Evolutionary conservation across 2,329 filamentous ascomycete species (phyloP).

Genomic region (Periconia sp.): DNA sequence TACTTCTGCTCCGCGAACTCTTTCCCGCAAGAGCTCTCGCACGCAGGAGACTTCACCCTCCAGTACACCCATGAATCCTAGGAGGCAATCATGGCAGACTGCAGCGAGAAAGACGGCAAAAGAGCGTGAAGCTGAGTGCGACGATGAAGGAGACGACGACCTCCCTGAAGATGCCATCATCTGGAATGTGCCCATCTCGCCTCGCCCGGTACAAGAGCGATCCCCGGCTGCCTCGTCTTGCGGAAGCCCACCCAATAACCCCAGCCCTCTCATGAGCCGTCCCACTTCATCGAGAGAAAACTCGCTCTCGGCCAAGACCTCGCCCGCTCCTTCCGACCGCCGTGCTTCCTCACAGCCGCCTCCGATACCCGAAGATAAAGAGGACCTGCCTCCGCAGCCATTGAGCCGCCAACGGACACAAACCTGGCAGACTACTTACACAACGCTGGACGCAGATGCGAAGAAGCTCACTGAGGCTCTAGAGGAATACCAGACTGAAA

Average conservation of each 20-base stretch:
- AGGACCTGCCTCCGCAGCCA: constrained; percentile 16
- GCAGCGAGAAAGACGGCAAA: constrained; percentile 65
- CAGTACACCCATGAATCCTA: constrained; percentile 29
- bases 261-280: constrained; percentile 18
- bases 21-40: constrained; percentile 37
- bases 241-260: constrained; percentile 32
- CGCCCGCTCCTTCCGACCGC: constrained; percentile 25
- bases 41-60: constrained; percentile 35
- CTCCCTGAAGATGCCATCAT: constrained; percentile 78
- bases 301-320: constrained; percentile 25
- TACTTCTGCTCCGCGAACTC: constrained; percentile 29
- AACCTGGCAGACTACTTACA: constrained; percentile 73
- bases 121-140: constrained; percentile 76
- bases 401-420: constrained; percentile 59
- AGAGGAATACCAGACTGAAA: constrained; percentile 74
- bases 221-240: constrained; percentile 39
- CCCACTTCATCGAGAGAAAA: constrained; percentile 11
- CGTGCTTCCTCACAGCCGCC: constrained; percentile 21
- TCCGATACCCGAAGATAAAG: constrained; percentile 18
- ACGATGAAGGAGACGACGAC: constrained; percentile 74
- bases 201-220: constrained; percentile 47
- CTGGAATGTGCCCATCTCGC: constrained; percentile 81
- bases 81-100: constrained; percentile 66
- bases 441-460: constrained; percentile 70
- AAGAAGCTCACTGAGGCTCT: constrained; percentile 75